Percentiles rank a stretch among this genome's conserved stretches.
These are phyloP conservation scores for Fraxinus quadrangulata DNA, from an alignment of 257 asterid species.

Conservation along the genomic window DNA sequence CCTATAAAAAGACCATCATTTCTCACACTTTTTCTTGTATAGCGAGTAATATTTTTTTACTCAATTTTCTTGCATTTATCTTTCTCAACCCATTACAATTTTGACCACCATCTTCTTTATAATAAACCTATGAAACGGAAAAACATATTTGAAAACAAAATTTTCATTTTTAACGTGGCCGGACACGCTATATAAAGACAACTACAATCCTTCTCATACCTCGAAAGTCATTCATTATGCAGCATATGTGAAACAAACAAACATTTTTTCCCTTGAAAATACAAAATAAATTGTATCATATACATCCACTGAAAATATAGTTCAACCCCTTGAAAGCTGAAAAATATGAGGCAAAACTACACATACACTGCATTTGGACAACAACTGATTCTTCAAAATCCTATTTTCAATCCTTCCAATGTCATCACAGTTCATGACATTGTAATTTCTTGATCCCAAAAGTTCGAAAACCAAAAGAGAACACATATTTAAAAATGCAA, in stretches of 20 bases:
- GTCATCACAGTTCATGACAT: conserved; percentile 45
- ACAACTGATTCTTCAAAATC: conserved; percentile 30
- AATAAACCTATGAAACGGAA: no score
- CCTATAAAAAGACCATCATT: no score
- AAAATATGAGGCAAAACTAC: conserved; percentile 29
- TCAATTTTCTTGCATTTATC: no score
- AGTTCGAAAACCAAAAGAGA: conserved; percentile 28
- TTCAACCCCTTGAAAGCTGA: conserved; percentile 3
- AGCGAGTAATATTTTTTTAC: no score
- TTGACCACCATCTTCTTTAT: no score
- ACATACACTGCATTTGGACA: conserved; percentile 40
- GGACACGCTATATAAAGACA: neutral
- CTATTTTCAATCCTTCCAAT: conserved; percentile 30
- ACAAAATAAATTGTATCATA: neutral
- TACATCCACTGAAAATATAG: conserved; percentile 6
- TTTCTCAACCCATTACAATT: no score
- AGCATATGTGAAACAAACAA: conserved; percentile 3
- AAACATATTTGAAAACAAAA: no score
- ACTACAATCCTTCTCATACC: neutral
- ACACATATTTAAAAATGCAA: conserved; percentile 38
- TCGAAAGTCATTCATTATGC: neutral
- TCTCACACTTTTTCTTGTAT: no score
- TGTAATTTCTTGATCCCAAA: conserved; percentile 25
- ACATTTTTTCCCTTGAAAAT: conserved; percentile 6
- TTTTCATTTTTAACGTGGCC: neutral